Conservation (phyloP, 2,329 filamentous ascomycete genomes). For the Scleromitrula shiraiana region DNA sequence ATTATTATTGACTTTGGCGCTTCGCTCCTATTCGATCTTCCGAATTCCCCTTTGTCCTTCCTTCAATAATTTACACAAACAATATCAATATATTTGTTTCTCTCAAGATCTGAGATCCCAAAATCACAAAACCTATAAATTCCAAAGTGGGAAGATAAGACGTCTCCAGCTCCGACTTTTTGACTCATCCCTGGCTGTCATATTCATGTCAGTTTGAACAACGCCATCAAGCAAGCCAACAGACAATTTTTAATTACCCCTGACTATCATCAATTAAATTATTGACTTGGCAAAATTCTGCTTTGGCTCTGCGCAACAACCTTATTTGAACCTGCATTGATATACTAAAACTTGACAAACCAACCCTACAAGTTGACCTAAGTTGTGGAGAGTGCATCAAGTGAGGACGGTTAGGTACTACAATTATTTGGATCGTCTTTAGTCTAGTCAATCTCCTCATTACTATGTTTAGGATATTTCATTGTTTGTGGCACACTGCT, state of each 20-base stretch:
- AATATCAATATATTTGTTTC: not conserved
- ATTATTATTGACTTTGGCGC: too few relatives aligned
- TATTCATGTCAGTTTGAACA: not conserved
- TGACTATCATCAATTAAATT: not conserved
- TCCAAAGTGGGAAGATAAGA: too few relatives aligned
- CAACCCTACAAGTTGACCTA: not conserved
- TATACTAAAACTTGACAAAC: conserved; percentile 1
- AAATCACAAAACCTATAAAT: too few relatives aligned
- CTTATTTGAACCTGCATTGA: not conserved
- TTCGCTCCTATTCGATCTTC: too few relatives aligned
- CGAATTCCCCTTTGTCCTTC: not conserved
- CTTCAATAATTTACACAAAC: not conserved
- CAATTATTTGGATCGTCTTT: not conserved
- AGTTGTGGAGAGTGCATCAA: not conserved
- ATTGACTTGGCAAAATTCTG: not conserved
- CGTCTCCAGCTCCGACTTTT: too few relatives aligned
- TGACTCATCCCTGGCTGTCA: too few relatives aligned
- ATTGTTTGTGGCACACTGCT: not conserved
- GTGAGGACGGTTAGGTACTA: not conserved
- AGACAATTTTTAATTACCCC: not conserved
- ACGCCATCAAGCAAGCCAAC: not conserved
- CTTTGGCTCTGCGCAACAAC: too few relatives aligned
- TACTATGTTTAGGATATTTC: not conserved
- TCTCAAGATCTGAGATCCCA: too few relatives aligned
- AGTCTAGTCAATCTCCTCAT: conserved; percentile 1